Base-by-base conservation (phyloP, 2,329 filamentous ascomycete genomes). In the Pseudogymnoascus destructans region DNA sequence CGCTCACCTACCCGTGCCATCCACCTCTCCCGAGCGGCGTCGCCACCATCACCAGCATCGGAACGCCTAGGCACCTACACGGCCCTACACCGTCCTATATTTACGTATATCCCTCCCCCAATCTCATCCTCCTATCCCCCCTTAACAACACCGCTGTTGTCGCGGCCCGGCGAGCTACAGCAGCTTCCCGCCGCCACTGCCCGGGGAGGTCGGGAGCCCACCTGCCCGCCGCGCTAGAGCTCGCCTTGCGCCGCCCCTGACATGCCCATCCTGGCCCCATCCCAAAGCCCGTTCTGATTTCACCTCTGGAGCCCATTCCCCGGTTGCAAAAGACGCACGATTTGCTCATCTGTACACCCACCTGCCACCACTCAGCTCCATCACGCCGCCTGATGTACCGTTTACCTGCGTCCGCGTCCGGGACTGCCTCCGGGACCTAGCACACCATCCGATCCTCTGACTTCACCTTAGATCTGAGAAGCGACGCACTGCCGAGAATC, bases 281-380 rank as follows among this genome's bases (percentile, higher is more conserved):
- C 40, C 27, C 13, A 49, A 49, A 27, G n/a, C 21, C 23, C 23
- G 21, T 27, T 25, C 8, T 49, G 42, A 27, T 49, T 49, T 49
- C 42, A 49, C 13, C 23, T 27, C 23, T 49, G 8, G n/a, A 49
- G 1, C 42, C 27, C 42, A 49, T 27, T 49, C n/a, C 23, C 42
- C 42, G 23, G 27, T 49, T 27, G 3, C 3, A 8, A 27, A 13
- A 15, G 21, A 15, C 21, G 42, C 42, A 49, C 9, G 13, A 49
- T 49, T 49, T 27, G 42, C 23, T 49, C 42, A 27, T 49, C 42
- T 49, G 42, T 49, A 49, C 42, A 27, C 42, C 42, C 42, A 49
- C 9, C 21, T 17, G 7, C 8, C 13, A 49, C n/a, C 42, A 15
- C 42, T 49, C 42, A 49, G n/a, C 23, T 49, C n/a, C 42, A 11